Base-by-base conservation (phyloP, 2,329 filamentous ascomycete genomes). In the Hirsutella thompsonii region DNA sequence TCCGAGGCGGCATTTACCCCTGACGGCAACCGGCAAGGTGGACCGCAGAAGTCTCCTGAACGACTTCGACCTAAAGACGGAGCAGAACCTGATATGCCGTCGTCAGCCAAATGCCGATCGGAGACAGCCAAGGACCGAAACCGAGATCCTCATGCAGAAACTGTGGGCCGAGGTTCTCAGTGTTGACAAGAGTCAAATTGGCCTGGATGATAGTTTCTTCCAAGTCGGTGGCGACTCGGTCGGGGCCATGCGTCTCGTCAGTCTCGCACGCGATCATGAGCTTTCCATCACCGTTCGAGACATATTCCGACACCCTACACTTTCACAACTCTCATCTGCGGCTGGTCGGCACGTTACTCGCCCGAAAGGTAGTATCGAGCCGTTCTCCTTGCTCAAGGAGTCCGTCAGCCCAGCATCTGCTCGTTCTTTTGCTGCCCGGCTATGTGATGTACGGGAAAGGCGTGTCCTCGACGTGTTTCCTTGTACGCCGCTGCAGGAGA, bases 231-330 rank as follows among this genome's bases (percentile, higher is more conserved):
- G 44, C 10, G 44, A 46, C 23, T 46, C 44, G 8, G 38, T 46
- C 28, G 20, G 40, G 3, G 44, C 44, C 18, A 46, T 46, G 66
- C 60, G 56, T 39, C 52, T 68, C 2, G 63, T 66, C 2, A 57
- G 63, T 1, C 52, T 55, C 23, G 62, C 63, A 4, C 54, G 60
- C 40, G 52, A 48, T 2, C 44, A 47, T 4, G 56, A 53, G 11
- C 43, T 68, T 9, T 44, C 52, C 2, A 47, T 69, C 13, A 64
- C 60, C 3, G 65, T 69, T 0, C 57, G 58, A 13, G 57, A 55
- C 35, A 59, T 65, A 28, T 66, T 69, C 41, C 37, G 28, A 26
- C 30, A 43, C 20, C 47, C 48, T 10, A 26, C 23, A 11, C 23
- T 26, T 26, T 26, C 23, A 6, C 6, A 26, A 26, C 23, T 26